Conservation (phyloP, 1,284 basidiomycete species). For the Austroboletus novae-zelandiae region DNA sequence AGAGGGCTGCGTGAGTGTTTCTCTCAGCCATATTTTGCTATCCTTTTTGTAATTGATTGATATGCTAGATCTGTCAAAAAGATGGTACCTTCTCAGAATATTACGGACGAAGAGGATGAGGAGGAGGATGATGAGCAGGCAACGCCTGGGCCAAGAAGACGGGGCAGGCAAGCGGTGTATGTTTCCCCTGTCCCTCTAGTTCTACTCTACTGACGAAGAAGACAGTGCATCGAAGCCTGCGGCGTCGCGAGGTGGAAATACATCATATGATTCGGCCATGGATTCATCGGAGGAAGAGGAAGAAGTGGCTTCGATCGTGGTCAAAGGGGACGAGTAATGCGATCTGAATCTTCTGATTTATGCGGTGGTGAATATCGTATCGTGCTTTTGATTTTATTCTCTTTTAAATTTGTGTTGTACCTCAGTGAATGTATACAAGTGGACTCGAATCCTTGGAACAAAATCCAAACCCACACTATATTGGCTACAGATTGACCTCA, state of each 20-base stretch:
- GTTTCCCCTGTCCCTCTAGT: no score
- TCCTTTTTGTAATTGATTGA: no score
- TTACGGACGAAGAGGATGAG: conserved; percentile 37
- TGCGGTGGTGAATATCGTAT: not conserved
- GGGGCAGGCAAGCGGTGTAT: conserved; percentile 8
- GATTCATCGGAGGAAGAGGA: conserved; percentile 31
- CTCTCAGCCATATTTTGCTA: no score
- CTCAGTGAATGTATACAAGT: no score
- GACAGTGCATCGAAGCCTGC: not conserved
- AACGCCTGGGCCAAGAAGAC: conserved; percentile 20
- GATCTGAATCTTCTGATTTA: not conserved
- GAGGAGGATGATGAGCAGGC: conserved; percentile 33
- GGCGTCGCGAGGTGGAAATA: conserved; percentile 5
- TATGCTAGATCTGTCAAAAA: conserved; percentile 24
- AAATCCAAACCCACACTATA: no score
- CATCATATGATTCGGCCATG: conserved; percentile 28
- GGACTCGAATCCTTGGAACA: no score
- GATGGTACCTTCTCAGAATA: conserved; percentile 16
- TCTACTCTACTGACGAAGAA: not conserved
- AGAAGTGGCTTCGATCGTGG: conserved; percentile 35
- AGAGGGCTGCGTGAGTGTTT: conserved; percentile 41
- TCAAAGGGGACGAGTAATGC: conserved; percentile 1
- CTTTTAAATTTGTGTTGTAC: not conserved
- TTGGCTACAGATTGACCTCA: no score
- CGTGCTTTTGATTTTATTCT: not conserved